Evolutionary conservation across 176 grass and related monocot species (phyloP).

Genomic region (Musa beccarii): DNA sequence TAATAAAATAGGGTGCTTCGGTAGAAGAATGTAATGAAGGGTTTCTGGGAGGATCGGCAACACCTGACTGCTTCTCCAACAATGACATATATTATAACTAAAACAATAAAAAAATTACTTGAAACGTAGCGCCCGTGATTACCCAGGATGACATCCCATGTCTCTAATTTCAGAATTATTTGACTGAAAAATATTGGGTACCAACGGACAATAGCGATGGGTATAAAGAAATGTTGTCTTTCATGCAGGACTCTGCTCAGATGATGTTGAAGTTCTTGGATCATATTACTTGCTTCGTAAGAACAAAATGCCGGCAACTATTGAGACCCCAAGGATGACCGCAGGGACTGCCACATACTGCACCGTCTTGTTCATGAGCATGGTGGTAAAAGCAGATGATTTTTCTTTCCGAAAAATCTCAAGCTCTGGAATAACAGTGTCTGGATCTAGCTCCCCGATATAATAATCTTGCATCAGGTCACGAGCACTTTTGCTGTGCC

Average conservation of each 20-base stretch:
- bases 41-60: too few relatives aligned
- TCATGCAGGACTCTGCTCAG: not conserved
- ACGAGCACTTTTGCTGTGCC: slow-evolving; percentile 62
- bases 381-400: slow-evolving; percentile 29
- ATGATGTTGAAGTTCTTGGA: not conserved
- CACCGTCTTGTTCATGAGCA: slow-evolving; percentile 19
- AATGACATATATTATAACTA: not conserved
- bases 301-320: slow-evolving; percentile 39
- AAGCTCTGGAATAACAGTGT: slow-evolving; percentile 53
- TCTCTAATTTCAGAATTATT: not conserved
- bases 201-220: not conserved
- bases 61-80: not conserved
- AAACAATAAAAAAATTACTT: not conserved
- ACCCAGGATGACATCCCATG: not conserved
- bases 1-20: too few relatives aligned
- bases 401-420: slow-evolving; percentile 52
- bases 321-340: slow-evolving; percentile 41
- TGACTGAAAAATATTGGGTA: not conserved
- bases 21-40: too few relatives aligned
- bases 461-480: slow-evolving; percentile 73
- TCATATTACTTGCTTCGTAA: slow-evolving; percentile 41
- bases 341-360: slow-evolving; percentile 45
- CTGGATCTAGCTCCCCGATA: slow-evolving; percentile 54
- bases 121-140: not conserved
- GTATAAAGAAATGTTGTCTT: not conserved